Evolutionary conservation across 306 rosid species (phyloP), one percentile per base, ranked within the genome.

Genomic region (Corylus avellana): DNA sequence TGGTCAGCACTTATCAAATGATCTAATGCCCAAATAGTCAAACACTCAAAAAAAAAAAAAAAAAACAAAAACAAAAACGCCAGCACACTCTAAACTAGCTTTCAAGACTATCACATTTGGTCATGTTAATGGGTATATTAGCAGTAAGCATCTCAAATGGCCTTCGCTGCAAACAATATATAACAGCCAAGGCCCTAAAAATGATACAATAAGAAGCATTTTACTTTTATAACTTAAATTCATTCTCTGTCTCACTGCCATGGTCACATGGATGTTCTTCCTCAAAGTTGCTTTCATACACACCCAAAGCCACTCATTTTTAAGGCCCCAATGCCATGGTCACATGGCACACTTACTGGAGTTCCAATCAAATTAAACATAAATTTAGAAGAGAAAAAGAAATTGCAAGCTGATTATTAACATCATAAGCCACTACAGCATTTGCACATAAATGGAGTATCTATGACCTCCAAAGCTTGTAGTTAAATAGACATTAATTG

Each of bases 381-480:
- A 32, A 63, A 29, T 63, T 63, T 63, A 46, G 70, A 63, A 32
- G 46, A 63, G 20, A 63, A 7, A 7, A 6, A 14, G 70, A 16
- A 63, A 59, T 10, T 22, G 35, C 6, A 35, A 63, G 29, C 70
- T 29, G 5, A 63, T 27, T 32, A 32, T 12, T 5, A 32, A 63
- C 20, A 63, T 63, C 72, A 68, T 68, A 39, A 42, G 72, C 72
- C 50, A 18, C 51, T 39, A 18, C 72, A 67, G 14, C 51, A 68
- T 68, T 68, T 68, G 72, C 72, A 67, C 7, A 68, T 18, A 42
- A 46, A 39, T 18, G 72, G 72, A 68, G 44, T 42, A 67, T 10
- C 10, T 9, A 42, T 67, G 8, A 67, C 42, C 50, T 67, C 48
- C 44, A 42, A 29, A 12, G 8, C 72, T 39, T 12, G 18, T 18